Conservation (phyloP, 306 rosid species). For the Pachyrhizus erosus region DNA sequence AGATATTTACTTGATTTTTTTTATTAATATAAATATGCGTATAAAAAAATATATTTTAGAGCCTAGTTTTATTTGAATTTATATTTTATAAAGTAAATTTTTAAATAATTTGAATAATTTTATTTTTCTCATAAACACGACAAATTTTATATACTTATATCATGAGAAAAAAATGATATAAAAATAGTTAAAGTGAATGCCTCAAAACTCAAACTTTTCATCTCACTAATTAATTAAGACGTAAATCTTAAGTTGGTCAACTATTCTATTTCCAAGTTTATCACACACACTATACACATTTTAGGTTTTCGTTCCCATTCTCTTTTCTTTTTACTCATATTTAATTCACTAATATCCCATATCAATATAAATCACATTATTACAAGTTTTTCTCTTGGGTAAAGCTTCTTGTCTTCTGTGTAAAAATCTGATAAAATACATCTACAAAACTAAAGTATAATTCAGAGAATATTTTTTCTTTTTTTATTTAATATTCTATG, state of each 20-base stretch:
- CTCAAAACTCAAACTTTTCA: slow-evolving; percentile 45
- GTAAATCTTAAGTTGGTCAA: background rate
- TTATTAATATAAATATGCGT: no score
- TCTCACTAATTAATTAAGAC: slow-evolving; percentile 28
- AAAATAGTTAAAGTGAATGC: no score
- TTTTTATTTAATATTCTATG: background rate
- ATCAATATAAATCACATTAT: background rate
- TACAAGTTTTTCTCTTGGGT: background rate
- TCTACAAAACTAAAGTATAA: background rate
- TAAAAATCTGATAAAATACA: background rate
- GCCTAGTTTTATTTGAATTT: no score
- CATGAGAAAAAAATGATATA: no score
- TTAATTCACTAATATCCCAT: background rate
- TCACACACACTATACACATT: background rate
- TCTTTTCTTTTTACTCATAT: background rate
- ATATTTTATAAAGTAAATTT: no score
- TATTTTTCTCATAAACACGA: no score
- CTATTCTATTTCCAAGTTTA: background rate
- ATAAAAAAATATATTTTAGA: no score
- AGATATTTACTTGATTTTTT: no score
- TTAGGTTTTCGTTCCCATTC: background rate
- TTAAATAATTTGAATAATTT: no score
- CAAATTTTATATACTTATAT: no score
- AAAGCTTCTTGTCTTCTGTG: background rate
- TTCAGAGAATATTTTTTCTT: background rate